Conservation (phyloP, 805 yeast genomes). For the Wickerhamiella australiensis region DNA sequence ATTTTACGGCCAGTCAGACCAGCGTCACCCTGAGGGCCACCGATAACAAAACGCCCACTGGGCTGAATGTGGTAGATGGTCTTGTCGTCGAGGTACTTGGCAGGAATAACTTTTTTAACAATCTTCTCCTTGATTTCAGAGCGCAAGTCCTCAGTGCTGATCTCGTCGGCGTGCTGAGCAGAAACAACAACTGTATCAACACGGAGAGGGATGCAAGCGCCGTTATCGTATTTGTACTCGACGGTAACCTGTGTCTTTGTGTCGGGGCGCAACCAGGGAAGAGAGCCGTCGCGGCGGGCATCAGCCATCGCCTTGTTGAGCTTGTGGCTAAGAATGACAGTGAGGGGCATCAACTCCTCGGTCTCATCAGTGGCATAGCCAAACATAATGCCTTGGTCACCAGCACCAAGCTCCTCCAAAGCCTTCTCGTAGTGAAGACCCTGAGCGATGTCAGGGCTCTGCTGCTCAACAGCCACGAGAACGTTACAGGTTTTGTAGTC, state of each 20-base stretch:
- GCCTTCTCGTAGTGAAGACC: conserved; percentile 95
- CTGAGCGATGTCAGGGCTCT: conserved; percentile 97
- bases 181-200: conserved; percentile 97
- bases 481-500: conserved; percentile 99
- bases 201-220: conserved; percentile 91
- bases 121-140: conserved; percentile 62
- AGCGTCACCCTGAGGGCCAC: conserved; percentile 99
- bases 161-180: conserved; percentile 94
- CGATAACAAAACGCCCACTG: conserved; percentile 98
- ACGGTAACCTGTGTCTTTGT: conserved; percentile 99
- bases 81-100: conserved; percentile 78
- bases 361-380: conserved; percentile 99
- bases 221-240: conserved; percentile 86
- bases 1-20: conserved; percentile 99
- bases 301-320: conserved; percentile 92
- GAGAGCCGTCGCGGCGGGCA: conserved; percentile 92
- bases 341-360: conserved; percentile 92
- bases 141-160: conserved; percentile 88
- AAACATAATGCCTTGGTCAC: conserved; percentile 99
- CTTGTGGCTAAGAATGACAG: conserved; percentile 87
- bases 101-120: conserved; percentile 86
- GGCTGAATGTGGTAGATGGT: conserved; percentile 98
- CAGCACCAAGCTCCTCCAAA: conserved; percentile 96
- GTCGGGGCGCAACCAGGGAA: conserved; percentile 97
- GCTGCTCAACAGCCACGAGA: conserved; percentile 97